Evolutionary conservation across 192 early-diverging fungal species (phyloP), one percentile per base, ranked within the genome.

Genomic region (Coemansia sp.): DNA sequence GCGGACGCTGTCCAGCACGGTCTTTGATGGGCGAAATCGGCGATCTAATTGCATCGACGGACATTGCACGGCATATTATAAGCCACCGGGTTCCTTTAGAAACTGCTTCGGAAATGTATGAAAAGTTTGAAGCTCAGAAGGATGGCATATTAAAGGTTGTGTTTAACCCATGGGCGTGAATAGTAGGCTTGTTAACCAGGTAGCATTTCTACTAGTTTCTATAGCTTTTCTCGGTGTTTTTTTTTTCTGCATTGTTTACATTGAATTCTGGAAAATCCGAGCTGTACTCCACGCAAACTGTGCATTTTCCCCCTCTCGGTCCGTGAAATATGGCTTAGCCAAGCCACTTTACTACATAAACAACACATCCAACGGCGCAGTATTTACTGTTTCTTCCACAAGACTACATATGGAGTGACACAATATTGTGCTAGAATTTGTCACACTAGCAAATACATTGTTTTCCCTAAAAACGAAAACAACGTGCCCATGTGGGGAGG

Each of bases 1-100:
- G 72, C 31, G 83, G 80, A 10, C 68, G 83, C 7, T 84, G 81
- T 53, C 81, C 80, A 3, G 70, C 66, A 10, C 70, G 70, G 19
- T 67, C 72, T 5, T 51, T 84, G 15, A 70, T 84, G 57, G 40
- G 57, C 7, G 72, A 76, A 28, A 37, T 73, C 8, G 45, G 72
- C 38, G 46, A 57, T 2, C 50, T 79, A 3, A 30, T 80, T 0
- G 40, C 49, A 18, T 21, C 45, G 2, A 68, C 71, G 36, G 61
- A 70, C n/a, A 52, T 80, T 46, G 65, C 55, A 41, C 42, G 54
- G 12, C 61, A 56, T 21, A 63, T 84, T 6, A 55, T 80, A 21
- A 75, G 71, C 42, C 80, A 82, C 28, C 50, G 63, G 14, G 68
- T 81, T 20, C 53, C 58, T 19, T 54, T 84, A 33, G 51, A 57